These are phyloP conservation scores for Clarireedia monteithiana DNA, from an alignment of 2,329 filamentous ascomycete species.

Conservation along the genomic window DNA sequence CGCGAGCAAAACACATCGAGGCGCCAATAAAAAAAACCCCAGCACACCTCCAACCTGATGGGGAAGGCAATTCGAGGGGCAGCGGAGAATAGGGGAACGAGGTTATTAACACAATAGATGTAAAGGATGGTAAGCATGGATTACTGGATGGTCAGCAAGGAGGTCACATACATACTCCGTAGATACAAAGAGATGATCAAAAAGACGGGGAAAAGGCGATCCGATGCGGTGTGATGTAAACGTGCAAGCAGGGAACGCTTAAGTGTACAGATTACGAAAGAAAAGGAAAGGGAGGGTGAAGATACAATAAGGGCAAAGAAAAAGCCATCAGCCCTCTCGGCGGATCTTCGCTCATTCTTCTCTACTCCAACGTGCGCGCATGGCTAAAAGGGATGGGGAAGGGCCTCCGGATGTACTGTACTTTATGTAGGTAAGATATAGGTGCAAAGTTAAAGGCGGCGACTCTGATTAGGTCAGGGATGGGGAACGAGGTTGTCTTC, in stretches of 20 bases:
- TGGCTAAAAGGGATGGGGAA: neutral
- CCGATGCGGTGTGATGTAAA: neutral
- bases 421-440: neutral
- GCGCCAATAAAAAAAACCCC: too few relatives aligned
- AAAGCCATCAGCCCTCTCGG: neutral
- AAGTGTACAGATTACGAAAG: neutral
- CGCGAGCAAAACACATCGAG: too few relatives aligned
- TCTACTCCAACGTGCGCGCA: neutral
- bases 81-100: too few relatives aligned
- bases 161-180: too few relatives aligned
- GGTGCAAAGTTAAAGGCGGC: neutral
- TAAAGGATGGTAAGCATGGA: too few relatives aligned
- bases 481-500: neutral
- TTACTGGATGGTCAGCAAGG: too few relatives aligned
- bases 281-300: neutral
- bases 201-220: neutral
- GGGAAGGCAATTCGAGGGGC: too few relatives aligned
- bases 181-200: too few relatives aligned
- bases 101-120: too few relatives aligned
- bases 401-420: too few relatives aligned
- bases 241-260: neutral
- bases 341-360: neutral
- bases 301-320: neutral
- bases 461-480: neutral
- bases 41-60: too few relatives aligned